Base-by-base conservation (phyloP, 176 grass and related monocot genomes). In the Chrysopogon serrulatus region DNA sequence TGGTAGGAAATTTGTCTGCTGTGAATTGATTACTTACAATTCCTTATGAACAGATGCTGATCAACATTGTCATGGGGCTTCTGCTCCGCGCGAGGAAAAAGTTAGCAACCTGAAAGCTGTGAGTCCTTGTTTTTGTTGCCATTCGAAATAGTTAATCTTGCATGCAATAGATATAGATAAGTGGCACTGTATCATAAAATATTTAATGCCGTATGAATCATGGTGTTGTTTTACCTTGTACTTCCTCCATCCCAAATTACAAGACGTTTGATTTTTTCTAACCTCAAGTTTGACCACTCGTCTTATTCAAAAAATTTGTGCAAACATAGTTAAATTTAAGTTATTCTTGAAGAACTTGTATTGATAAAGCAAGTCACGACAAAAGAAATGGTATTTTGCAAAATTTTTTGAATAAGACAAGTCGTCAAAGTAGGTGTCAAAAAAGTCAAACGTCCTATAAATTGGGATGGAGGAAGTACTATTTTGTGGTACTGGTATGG, bases 51-150 rank as follows among this genome's bases (percentile, higher is more conserved):
- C 87, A 99, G 96, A 99, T 83, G 77, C 86, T 47, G 96, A 99
- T 85, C 96, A 94, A 43, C 96, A 96, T 23, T 99, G 81, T 78
- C 87, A 90, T 74, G 96, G 96, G 43, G 83, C 65, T 79, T 99
- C 93, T 65, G 85, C 83, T 85, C 72, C 84, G 6, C 93, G 93
- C 4, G 96, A 96, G 86, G 96, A 99, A 81, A 99, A 99, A 94
- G 93, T 99, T 81, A 95, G 89, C 90, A 93, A 83, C 75, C 84
- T 99, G 39, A 99, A 99, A 96, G 83, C 89, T 68, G 93, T 99
- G 81, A 94, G 96, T 94, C 82, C 44, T 61, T 78, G 33, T 26
- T 81, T 66, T 73, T 74, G 40, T 74, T 70, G 21, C 2, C 35
- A 71, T 69, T 69, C 23, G 3, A 37, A 26, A 54, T 54, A 35